Base-by-base conservation (phyloP, 495 filamentous ascomycete species). In the Neurospora sp. region DNA sequence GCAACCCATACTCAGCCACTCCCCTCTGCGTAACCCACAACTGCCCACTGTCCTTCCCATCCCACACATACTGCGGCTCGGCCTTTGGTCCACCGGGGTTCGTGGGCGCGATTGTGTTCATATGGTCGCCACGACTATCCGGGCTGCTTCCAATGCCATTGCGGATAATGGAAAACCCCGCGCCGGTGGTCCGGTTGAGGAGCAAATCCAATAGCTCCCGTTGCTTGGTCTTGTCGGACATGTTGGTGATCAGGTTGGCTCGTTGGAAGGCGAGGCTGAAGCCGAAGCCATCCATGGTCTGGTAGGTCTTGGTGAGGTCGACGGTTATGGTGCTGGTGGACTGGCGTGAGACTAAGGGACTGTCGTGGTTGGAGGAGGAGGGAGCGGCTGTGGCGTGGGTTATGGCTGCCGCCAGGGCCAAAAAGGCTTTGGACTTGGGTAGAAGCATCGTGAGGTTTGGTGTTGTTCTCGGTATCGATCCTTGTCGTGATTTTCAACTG, bases 81-180 rank as follows among this genome's bases (percentile, higher is more conserved):
- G 79, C 80, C n/a, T 70, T 77, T 0, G 87, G 82, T 35, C 79
- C 76, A 20, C 83, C 83, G 8, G 86, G 86, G 72, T 81, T 80
- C 73, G 79, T 82, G 0, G 86, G 86, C 39, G 82, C 82, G 31
- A 86, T 84, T 1, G 82, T 82, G 75, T 86, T 83, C 83, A 85
- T 86, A 69, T 83, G 81, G 77, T 87, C 85, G 37, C 76, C 79
- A 59, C 77, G 77, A 66, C 78, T 81, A 77, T 83, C 81, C 3
- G 82, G 81, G 69, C 80, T 82, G 0, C 86, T 87, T 10, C 87
- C 87, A 76, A 90, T 87, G 27, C 88, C 85, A 73, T 86, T 88
- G 9, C 88, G 86, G 46, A 90, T 74, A 75, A 90, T 88, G 31
- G 83, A 82, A 70, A 90, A 80, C 4, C 86, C 88, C 0, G 88